A percentile compares a stretch with the other conserved stretches of the same genome.
phyloP scores from a whole-genome alignment of 2,329 filamentous ascomycete genomes.

The Fusarium udum region DNA sequence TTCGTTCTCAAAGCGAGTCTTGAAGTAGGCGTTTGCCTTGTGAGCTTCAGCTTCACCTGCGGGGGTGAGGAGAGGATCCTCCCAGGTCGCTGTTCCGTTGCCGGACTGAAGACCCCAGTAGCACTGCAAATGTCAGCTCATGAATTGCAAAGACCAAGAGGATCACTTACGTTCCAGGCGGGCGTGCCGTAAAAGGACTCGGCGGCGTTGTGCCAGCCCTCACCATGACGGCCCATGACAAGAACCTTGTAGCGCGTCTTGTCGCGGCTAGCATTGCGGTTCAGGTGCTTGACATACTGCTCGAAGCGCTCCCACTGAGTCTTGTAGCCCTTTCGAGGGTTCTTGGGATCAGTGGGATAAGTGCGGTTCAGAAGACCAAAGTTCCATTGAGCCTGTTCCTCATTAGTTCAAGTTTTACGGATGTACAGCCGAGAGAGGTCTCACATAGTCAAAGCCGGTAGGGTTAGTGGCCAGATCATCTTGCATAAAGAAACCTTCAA shows the following conservation, averaged over 20 bases:
- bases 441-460: slow-evolving; percentile 71
- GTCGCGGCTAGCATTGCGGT: slow-evolving; percentile 54
- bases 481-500: slow-evolving; percentile 71
- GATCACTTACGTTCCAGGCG: slow-evolving; percentile 68
- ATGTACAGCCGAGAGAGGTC: slow-evolving; percentile 21
- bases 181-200: slow-evolving; percentile 74
- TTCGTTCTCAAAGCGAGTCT: slow-evolving; percentile 58
- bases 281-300: slow-evolving; percentile 65
- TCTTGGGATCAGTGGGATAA: slow-evolving; percentile 64
- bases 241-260: slow-evolving; percentile 70
- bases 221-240: slow-evolving; percentile 75
- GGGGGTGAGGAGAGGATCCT: slow-evolving; percentile 69
- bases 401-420: neutral
- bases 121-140: slow-evolving; percentile 52
- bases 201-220: slow-evolving; percentile 72
- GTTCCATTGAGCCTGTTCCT: slow-evolving; percentile 56
- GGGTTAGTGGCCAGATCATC: slow-evolving; percentile 66
- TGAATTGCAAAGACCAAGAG: fast-evolving
- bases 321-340: slow-evolving; percentile 50
- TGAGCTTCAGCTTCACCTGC: slow-evolving; percentile 66
- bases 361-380: slow-evolving; percentile 72
- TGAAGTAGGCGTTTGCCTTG: slow-evolving; percentile 69
- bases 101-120: slow-evolving; percentile 74
- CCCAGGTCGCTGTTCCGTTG: slow-evolving; percentile 70
- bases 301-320: slow-evolving; percentile 74